phyloP scores from a whole-genome alignment of 2,329 filamentous ascomycete genomes.

The Dactylonectria macrodidyma region DNA sequence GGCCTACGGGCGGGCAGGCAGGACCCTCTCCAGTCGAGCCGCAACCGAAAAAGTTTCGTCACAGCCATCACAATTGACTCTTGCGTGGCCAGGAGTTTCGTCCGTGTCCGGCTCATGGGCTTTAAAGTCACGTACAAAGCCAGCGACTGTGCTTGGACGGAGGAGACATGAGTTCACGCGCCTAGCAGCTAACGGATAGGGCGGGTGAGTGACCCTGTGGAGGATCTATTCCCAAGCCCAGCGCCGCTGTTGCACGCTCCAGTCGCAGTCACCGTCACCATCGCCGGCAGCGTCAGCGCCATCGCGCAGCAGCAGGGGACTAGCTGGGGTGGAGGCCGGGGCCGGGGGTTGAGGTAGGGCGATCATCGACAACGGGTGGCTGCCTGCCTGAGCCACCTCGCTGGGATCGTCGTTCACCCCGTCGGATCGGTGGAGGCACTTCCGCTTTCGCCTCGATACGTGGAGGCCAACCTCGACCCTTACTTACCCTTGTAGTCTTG shows the following conservation, averaged over 20 bases:
- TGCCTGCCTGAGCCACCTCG: slow-evolving; percentile 44
- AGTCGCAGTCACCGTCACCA: slow-evolving; percentile 42
- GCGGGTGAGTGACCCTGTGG: slow-evolving; percentile 19
- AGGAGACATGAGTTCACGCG: neutral
- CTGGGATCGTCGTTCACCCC: slow-evolving; percentile 43
- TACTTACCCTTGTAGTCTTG: neutral
- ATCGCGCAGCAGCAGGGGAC: slow-evolving; percentile 18
- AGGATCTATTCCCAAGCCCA: slow-evolving; percentile 18
- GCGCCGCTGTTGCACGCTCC: slow-evolving; percentile 30
- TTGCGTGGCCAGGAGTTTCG: slow-evolving; percentile 21
- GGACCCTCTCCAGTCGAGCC: neutral
- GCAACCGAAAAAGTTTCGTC: neutral
- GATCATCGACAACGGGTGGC: slow-evolving; percentile 51
- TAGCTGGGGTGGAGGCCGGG: slow-evolving; percentile 32
- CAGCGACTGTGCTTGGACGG: neutral
- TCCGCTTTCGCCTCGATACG: slow-evolving; percentile 33
- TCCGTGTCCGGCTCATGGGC: neutral
- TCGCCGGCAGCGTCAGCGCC: slow-evolving; percentile 34
- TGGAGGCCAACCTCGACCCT: neutral
- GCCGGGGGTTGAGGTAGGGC: slow-evolving; percentile 44
- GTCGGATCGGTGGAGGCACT: slow-evolving; percentile 41
- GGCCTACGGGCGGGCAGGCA: slow-evolving; percentile 24
- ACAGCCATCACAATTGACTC: slow-evolving; percentile 24
- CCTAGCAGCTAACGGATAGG: slow-evolving; percentile 11
- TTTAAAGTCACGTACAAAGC: slow-evolving; percentile 1